A percentile compares a stretch with the other conserved stretches of the same genome.
Evolutionary conservation across 139 green algal species (phyloP).

Genomic region (Spirogloea muscicola): DNA sequence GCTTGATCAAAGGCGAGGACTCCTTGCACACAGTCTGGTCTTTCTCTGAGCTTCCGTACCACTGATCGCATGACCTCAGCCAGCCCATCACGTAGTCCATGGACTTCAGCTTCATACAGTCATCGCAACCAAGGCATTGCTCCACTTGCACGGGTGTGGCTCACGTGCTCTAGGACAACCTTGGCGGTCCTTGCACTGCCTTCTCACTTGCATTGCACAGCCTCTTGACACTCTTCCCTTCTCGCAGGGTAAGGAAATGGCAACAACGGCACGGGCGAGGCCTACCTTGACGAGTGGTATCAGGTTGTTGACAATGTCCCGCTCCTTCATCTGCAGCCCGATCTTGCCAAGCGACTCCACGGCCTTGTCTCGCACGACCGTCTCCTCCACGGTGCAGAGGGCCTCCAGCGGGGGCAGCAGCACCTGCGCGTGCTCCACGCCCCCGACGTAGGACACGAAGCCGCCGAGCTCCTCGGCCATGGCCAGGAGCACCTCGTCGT

Average conservation of each 20-base stretch:
- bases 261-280: not conserved
- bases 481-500: conserved; percentile 96
- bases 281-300: conserved; percentile 76
- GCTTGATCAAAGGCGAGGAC: too few relatives aligned
- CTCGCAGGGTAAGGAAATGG: too few relatives aligned
- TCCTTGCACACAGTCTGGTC: too few relatives aligned
- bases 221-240: too few relatives aligned
- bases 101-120: not conserved
- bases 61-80: too few relatives aligned
- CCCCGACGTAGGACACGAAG: conserved; percentile 91
- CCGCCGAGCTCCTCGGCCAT: conserved; percentile 94
- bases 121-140: not conserved
- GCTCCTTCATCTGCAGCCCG: conserved; percentile 63
- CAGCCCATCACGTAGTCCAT: too few relatives aligned
- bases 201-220: too few relatives aligned
- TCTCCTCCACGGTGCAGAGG: conserved; percentile 93
- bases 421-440: conserved; percentile 65
- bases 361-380: conserved; percentile 93
- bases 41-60: too few relatives aligned
- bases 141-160: not conserved
- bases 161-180: not conserved
- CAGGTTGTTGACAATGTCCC: conserved; percentile 68
- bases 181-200: too few relatives aligned
- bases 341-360: conserved; percentile 77
- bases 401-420: conserved; percentile 90